These are phyloP conservation scores for Leccinum incarnatum DNA, from an alignment of 768 basidiomycete species.

Conservation along the genomic window DNA sequence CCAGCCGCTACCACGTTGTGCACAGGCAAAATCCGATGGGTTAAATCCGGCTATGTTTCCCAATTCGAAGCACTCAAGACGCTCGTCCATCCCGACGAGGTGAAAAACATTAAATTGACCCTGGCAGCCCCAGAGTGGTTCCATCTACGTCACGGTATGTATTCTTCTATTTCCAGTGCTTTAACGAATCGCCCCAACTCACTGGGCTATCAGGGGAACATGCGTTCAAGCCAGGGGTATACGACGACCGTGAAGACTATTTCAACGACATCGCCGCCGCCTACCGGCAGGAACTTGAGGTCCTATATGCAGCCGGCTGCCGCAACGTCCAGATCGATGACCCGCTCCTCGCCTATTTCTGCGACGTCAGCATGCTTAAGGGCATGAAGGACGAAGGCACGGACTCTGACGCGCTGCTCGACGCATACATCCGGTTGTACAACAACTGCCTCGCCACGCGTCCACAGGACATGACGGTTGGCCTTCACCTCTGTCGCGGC, in stretches of 20 bases:
- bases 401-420: constrained; percentile 62
- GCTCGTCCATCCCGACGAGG: constrained; percentile 58
- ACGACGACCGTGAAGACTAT: constrained; percentile 37
- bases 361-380: constrained; percentile 51
- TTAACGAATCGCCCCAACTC: background rate
- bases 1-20: constrained; percentile 24
- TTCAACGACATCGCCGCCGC: constrained; percentile 48
- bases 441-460: constrained; percentile 37
- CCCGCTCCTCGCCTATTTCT: constrained; percentile 60
- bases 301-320: constrained; percentile 43
- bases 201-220: constrained; percentile 16
- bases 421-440: constrained; percentile 50
- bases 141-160: constrained; percentile 57
- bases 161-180: background rate
- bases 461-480: constrained; percentile 39
- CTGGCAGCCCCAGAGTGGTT: constrained; percentile 72
- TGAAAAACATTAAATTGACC: constrained; percentile 67
- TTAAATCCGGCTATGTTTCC: constrained; percentile 58
- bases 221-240: constrained; percentile 20
- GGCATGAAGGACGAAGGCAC: constrained; percentile 59
- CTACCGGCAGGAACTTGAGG: constrained; percentile 44
- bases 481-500: constrained; percentile 46
- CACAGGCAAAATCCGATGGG: constrained; percentile 62
- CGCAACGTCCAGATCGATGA: constrained; percentile 47
- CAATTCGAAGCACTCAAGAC: constrained; percentile 62